Conservation (phyloP, 306 rosid species). For the Fragaria vesca region DNA sequence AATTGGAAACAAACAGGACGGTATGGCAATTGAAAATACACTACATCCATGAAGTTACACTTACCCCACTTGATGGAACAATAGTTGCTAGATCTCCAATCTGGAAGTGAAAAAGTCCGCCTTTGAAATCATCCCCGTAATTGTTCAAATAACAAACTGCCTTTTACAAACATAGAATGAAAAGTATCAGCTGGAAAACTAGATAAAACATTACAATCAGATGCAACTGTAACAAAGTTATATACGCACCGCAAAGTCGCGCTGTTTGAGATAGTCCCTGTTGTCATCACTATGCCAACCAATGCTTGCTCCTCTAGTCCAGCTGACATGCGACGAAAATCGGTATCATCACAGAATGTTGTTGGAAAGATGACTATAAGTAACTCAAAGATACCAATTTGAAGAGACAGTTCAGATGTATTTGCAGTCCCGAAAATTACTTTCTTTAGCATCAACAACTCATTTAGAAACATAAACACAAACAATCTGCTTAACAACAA, state of each 20-base stretch:
- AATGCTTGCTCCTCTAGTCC: conserved; percentile 84
- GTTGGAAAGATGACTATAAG: background rate
- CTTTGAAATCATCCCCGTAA: conserved; percentile 67
- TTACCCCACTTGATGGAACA: conserved; percentile 70
- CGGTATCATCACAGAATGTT: conserved; percentile 16
- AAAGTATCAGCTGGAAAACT: conserved; percentile 29
- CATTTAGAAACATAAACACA: background rate
- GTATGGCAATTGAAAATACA: background rate
- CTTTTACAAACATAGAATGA: conserved; percentile 47
- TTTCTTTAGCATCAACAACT: background rate
- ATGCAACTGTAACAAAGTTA: background rate
- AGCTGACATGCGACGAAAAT: conserved; percentile 41
- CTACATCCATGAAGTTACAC: conserved; percentile 28
- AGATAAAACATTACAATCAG: background rate
- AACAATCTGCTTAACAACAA: background rate
- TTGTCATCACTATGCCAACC: conserved; percentile 99
- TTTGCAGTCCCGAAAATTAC: background rate
- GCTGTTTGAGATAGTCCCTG: conserved; percentile 79
- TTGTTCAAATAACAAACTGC: conserved; percentile 82
- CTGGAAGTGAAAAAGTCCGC: conserved; percentile 84
- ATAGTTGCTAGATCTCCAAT: conserved; percentile 69
- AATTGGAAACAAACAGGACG: background rate
- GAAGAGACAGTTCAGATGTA: background rate
- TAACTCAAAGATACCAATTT: background rate
- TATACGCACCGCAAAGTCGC: conserved; percentile 69